A percentile compares a stretch with the other conserved stretches of the same genome.
These are phyloP conservation scores for Clitopilus passeckerianus DNA, from an alignment of 768 basidiomycete genomes.

Conservation along the genomic window DNA sequence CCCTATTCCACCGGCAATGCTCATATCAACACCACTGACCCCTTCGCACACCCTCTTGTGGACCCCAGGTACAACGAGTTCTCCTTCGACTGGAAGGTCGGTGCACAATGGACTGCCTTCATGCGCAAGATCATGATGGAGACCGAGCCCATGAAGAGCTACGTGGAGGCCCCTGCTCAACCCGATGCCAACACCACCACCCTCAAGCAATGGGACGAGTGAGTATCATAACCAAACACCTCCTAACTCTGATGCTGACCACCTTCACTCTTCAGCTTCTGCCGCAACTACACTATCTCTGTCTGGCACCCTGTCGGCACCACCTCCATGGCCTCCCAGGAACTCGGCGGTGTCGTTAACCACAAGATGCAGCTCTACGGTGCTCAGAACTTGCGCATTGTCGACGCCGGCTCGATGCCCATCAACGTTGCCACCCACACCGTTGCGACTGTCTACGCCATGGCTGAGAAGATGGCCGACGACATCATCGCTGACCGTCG, in stretches of 20 bases:
- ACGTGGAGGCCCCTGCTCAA: constrained; percentile 5
- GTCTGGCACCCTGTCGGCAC: constrained; percentile 30
- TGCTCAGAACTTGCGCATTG: constrained; percentile 24
- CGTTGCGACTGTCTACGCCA: constrained; percentile 3
- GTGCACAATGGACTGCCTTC: constrained; percentile 5
- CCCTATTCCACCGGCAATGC: constrained; percentile 12
- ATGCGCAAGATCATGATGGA: constrained; percentile 4
- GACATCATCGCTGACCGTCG: constrained; percentile 1
- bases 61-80: constrained; percentile 13
- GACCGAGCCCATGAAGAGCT: constrained; percentile 8
- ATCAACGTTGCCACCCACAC: constrained; percentile 2
- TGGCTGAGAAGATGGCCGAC: constrained; percentile 6
- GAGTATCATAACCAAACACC: not conserved
- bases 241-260: not conserved
- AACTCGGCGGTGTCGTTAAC: constrained; percentile 24
- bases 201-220: constrained; percentile 13
- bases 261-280: constrained; percentile 5
- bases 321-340: constrained; percentile 16
- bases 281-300: constrained; percentile 10
- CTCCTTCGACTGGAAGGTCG: constrained; percentile 11
- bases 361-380: constrained; percentile 21
- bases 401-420: constrained; percentile 17
- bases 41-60: constrained; percentile 10
- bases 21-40: constrained; percentile 16
- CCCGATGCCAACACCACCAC: constrained; percentile 8